Evolutionary conservation across 305 asterid genomes (phyloP).

Genomic region (Solanum aculeatissimum): DNA sequence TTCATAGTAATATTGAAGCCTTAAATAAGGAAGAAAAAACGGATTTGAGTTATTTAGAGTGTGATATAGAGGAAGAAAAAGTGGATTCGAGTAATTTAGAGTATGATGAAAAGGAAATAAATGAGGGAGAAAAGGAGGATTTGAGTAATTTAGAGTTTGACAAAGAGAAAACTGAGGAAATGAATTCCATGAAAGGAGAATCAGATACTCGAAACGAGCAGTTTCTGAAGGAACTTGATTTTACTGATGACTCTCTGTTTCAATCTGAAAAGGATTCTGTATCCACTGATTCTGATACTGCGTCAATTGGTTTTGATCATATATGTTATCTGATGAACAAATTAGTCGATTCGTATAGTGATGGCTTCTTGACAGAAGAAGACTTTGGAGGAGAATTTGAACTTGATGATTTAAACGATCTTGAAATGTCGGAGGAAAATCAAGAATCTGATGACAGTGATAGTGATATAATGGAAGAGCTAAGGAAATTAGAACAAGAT

Average conservation of each 20-base stretch:
- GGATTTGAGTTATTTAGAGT: conserved; percentile 3
- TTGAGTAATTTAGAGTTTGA: background rate
- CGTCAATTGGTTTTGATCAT: conserved; percentile 12
- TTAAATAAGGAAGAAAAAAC: background rate
- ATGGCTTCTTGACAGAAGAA: conserved; percentile 39
- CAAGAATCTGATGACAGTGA: conserved; percentile 25
- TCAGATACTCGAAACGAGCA: background rate
- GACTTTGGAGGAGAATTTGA: conserved; percentile 34
- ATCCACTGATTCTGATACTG: conserved; percentile 18
- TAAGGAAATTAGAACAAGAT: background rate
- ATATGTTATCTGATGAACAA: conserved; percentile 13
- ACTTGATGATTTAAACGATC: background rate
- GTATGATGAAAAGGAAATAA: background rate
- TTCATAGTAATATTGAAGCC: background rate
- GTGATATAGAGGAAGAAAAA: background rate
- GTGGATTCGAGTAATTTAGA: conserved; percentile 9
- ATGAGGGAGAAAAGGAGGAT: background rate
- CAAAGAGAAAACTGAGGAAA: background rate
- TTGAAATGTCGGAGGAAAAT: conserved; percentile 2
- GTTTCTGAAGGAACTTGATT: background rate
- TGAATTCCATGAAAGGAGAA: background rate
- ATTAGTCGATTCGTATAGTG: conserved; percentile 25
- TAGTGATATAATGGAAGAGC: conserved; percentile 35
- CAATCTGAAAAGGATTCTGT: conserved; percentile 1
- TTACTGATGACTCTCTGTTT: conserved; percentile 11